Conservation (phyloP, 768 basidiomycete genomes). For the Cyclocybe cylindracea region DNA sequence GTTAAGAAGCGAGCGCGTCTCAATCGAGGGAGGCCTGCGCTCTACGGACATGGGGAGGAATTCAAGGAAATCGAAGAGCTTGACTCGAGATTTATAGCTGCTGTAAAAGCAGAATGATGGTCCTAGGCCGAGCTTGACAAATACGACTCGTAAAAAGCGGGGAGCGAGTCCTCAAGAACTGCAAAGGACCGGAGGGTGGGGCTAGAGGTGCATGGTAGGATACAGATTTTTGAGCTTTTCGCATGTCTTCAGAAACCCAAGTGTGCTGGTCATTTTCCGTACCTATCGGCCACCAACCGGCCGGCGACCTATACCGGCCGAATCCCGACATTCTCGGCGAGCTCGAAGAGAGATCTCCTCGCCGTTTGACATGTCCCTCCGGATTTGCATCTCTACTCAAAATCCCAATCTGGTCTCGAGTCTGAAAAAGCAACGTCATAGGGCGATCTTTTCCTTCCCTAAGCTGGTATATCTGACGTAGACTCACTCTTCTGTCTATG, state of each 20-base stretch:
- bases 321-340: constrained; percentile 23
- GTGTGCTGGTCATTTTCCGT: constrained; percentile 43
- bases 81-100: constrained; percentile 23
- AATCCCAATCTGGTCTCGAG: constrained; percentile 1
- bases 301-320: constrained; percentile 31
- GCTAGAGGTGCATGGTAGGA: constrained; percentile 35
- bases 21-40: constrained; percentile 46
- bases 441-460: background rate
- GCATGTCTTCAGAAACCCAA: constrained; percentile 33
- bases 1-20: constrained; percentile 60
- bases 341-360: constrained; percentile 6
- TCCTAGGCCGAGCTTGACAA: constrained; percentile 36
- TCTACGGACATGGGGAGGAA: constrained; percentile 45
- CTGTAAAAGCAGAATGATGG: constrained; percentile 20
- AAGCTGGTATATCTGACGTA: constrained; percentile 2
- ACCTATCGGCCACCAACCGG: constrained; percentile 39
- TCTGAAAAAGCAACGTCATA: constrained; percentile 7
- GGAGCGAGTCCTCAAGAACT: constrained; percentile 13
- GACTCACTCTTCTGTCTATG: background rate
- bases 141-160: constrained; percentile 27
- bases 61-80: constrained; percentile 19
- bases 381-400: constrained; percentile 7
- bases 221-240: constrained; percentile 38
- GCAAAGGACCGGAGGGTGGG: constrained; percentile 18
- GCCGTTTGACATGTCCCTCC: constrained; percentile 15